These are phyloP conservation scores for Coemansia sp. DNA, from an alignment of 192 early-diverging fungal genomes.

Conservation along the genomic window DNA sequence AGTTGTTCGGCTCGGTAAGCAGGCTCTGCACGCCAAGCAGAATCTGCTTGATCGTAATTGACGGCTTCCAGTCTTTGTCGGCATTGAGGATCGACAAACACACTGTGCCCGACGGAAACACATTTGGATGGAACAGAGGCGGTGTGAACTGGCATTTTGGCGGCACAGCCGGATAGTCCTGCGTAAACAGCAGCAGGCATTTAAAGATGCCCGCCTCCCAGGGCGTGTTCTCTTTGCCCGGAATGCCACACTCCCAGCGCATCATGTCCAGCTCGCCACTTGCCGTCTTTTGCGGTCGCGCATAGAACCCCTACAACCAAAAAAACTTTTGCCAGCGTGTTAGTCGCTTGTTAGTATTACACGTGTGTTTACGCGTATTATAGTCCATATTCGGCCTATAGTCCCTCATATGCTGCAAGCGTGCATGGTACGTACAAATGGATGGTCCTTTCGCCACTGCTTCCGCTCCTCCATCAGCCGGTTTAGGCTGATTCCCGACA, in stretches of 20 bases:
- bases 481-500: slow-evolving; percentile 72
- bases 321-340: background rate
- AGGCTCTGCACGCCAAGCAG: slow-evolving; percentile 90
- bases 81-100: slow-evolving; percentile 96
- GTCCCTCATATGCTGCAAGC: too few relatives aligned
- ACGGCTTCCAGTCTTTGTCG: slow-evolving; percentile 92
- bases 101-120: slow-evolving; percentile 96
- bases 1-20: slow-evolving; percentile 87
- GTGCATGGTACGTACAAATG: slow-evolving; percentile 34
- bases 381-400: too few relatives aligned
- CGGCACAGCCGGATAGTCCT: slow-evolving; percentile 85
- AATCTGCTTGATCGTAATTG: slow-evolving; percentile 96
- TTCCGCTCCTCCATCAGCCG: slow-evolving; percentile 92
- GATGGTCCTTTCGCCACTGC: slow-evolving; percentile 98
- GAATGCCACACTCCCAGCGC: slow-evolving; percentile 80
- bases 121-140: slow-evolving; percentile 89
- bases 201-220: slow-evolving; percentile 94
- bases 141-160: slow-evolving; percentile 83
- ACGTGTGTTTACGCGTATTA: too few relatives aligned
- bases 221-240: slow-evolving; percentile 64
- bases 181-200: slow-evolving; percentile 76
- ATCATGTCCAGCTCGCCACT: slow-evolving; percentile 82
- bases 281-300: slow-evolving; percentile 79
- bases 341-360: too few relatives aligned
- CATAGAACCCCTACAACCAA: slow-evolving; percentile 78